Percentiles rank a stretch among this genome's conserved stretches.
Evolutionary conservation across 108 stramenopile species (phyloP).

Genomic region (Cyclotella sp.): DNA sequence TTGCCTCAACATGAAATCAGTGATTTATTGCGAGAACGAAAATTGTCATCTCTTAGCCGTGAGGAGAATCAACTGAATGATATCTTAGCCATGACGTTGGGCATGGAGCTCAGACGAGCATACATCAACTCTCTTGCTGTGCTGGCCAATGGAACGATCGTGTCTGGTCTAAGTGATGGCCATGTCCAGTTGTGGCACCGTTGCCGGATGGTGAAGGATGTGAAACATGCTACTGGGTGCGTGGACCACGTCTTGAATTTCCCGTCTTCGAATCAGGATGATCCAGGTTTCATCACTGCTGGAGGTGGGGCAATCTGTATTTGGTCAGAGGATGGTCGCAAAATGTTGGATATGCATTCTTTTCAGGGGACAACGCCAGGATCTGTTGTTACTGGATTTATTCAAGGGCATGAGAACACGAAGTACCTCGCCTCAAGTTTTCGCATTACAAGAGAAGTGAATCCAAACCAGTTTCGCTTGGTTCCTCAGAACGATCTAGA

Average conservation of each 20-base stretch:
- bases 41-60: neutral
- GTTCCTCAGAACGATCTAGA: slow-evolving; percentile 55
- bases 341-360: slow-evolving; percentile 20
- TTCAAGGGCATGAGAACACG: slow-evolving; percentile 1
- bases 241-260: slow-evolving; percentile 52
- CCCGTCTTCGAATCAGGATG: slow-evolving; percentile 4
- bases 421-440: slow-evolving; percentile 57
- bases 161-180: slow-evolving; percentile 61
- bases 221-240: slow-evolving; percentile 35
- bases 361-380: slow-evolving; percentile 49
- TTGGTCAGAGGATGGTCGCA: slow-evolving; percentile 50
- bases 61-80: slow-evolving; percentile 25
- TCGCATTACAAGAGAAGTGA: slow-evolving; percentile 37
- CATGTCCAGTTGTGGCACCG: slow-evolving; percentile 64
- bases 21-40: slow-evolving; percentile 28
- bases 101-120: slow-evolving; percentile 59
- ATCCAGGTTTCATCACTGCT: slow-evolving; percentile 52
- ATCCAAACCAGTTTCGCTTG: slow-evolving; percentile 54
- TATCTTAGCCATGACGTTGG: slow-evolving; percentile 62
- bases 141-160: slow-evolving; percentile 49
- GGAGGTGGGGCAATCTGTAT: slow-evolving; percentile 50
- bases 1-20: slow-evolving; percentile 64
- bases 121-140: slow-evolving; percentile 67
- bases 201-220: slow-evolving; percentile 37
- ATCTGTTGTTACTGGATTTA: slow-evolving; percentile 29